Evolutionary conservation across 1,139 yeast species (phyloP).

Genomic region (Groenewaldozyma auringiensis): DNA sequence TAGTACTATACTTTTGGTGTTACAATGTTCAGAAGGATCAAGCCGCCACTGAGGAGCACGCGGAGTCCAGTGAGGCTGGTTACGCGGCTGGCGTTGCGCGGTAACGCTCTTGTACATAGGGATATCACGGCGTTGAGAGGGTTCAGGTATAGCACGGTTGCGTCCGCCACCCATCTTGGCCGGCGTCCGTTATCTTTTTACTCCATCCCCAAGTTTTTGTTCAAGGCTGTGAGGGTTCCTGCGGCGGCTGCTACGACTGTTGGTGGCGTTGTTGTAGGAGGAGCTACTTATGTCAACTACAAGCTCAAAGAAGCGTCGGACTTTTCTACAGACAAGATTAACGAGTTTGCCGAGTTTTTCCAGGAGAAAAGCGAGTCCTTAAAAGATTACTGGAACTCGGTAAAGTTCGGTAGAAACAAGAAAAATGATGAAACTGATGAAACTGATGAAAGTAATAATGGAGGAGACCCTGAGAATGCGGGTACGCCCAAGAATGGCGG

Average conservation of each 20-base stretch:
- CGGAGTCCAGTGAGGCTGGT: not conserved
- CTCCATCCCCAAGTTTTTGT: slow-evolving; percentile 40
- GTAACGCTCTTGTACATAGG: not conserved
- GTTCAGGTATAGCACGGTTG: slow-evolving; percentile 4
- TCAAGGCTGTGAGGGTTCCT: slow-evolving; percentile 47
- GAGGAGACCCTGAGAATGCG: slow-evolving; percentile 1
- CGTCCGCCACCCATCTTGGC: not conserved
- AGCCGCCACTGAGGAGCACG: not conserved
- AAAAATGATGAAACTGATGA: slow-evolving; percentile 16
- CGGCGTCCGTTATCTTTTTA: slow-evolving; percentile 12
- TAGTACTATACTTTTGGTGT: no score
- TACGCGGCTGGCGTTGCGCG: not conserved
- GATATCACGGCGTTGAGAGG: slow-evolving; percentile 5
- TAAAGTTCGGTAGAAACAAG: slow-evolving; percentile 17
- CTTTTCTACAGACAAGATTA: slow-evolving; percentile 60
- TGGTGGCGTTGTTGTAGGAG: slow-evolving; percentile 91
- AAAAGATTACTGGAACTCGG: slow-evolving; percentile 19
- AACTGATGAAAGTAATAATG: slow-evolving; percentile 9
- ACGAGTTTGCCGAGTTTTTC: slow-evolving; percentile 48
- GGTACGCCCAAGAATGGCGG: not conserved
- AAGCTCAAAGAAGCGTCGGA: slow-evolving; percentile 81
- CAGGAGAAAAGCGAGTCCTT: slow-evolving; percentile 33
- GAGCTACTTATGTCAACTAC: slow-evolving; percentile 85
- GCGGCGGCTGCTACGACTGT: slow-evolving; percentile 73
- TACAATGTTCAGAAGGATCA: not conserved